These are phyloP conservation scores for Nitzschia inconspicua DNA, from an alignment of 108 stramenopile species.

Conservation along the genomic window DNA sequence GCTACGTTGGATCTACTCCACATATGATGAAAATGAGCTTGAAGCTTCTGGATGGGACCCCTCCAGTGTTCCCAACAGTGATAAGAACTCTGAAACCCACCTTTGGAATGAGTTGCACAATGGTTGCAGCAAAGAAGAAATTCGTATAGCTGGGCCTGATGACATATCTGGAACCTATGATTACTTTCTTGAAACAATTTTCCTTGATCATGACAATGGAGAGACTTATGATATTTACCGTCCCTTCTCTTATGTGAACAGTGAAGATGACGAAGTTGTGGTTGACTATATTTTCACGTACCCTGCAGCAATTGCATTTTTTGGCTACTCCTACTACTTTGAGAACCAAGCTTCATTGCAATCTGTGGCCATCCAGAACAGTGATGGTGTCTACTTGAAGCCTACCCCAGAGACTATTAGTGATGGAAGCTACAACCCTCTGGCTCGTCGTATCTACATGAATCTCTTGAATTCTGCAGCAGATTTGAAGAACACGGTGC, in stretches of 20 bases:
- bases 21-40: slow-evolving; percentile 4
- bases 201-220: background rate
- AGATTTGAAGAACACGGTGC: slow-evolving; percentile 1
- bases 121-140: slow-evolving; percentile 3
- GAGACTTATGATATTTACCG: background rate
- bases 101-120: slow-evolving; percentile 13
- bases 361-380: slow-evolving; percentile 17
- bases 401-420: slow-evolving; percentile 7
- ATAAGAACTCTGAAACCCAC: slow-evolving; percentile 5
- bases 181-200: too few species aligned
- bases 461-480: slow-evolving; percentile 13
- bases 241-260: background rate
- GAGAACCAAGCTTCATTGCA: slow-evolving; percentile 5
- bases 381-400: background rate
- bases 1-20: slow-evolving; percentile 26
- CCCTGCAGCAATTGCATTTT: slow-evolving; percentile 8
- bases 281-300: background rate
- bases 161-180: background rate
- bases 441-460: slow-evolving; percentile 24
- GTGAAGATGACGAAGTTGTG: background rate
- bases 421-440: slow-evolving; percentile 22
- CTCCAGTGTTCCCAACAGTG: background rate
- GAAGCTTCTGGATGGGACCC: slow-evolving; percentile 2
- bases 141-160: background rate
- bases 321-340: slow-evolving; percentile 24